phyloP scores from a whole-genome alignment of 2,329 filamentous ascomycete species.

The Pseudopithomyces maydicus region DNA sequence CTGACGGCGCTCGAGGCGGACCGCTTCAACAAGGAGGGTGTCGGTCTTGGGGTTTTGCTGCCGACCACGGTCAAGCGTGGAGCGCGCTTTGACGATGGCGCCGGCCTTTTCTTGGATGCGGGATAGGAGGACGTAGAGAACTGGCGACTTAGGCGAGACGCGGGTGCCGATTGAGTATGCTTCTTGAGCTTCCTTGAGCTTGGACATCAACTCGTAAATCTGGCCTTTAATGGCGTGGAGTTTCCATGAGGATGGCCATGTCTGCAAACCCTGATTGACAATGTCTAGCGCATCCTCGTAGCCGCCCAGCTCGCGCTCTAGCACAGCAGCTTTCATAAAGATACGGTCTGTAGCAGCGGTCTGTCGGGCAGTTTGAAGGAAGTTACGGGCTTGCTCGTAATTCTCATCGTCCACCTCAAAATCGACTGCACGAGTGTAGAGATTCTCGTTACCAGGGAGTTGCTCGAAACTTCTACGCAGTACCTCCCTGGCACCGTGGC shows the following conservation, averaged over 20 bases:
- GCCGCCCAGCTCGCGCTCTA: constrained; percentile 84
- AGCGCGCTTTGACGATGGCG: constrained; percentile 87
- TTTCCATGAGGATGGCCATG: constrained; percentile 85
- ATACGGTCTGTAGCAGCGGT: constrained; percentile 94
- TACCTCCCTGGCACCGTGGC: constrained; percentile 84
- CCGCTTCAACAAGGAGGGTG: constrained; percentile 89
- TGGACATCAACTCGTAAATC: constrained; percentile 85
- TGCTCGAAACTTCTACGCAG: constrained; percentile 90
- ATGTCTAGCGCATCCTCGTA: constrained; percentile 83
- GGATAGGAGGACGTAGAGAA: constrained; percentile 87
- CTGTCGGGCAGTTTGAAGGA: constrained; percentile 80
- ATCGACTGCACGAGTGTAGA: constrained; percentile 95
- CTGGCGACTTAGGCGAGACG: constrained; percentile 80
- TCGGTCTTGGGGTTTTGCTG: constrained; percentile 84
- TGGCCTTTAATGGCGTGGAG: constrained; percentile 99
- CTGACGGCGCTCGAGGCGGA: constrained; percentile 87
- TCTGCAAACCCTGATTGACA: constrained; percentile 81
- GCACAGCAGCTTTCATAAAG: constrained; percentile 95
- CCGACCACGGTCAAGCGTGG: constrained; percentile 87
- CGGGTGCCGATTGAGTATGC: constrained; percentile 88
- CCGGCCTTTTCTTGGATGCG: constrained; percentile 86
- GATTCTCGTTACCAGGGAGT: constrained; percentile 96
- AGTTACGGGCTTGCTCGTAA: constrained; percentile 77
- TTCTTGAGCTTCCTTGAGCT: constrained; percentile 83
- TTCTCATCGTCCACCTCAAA: constrained; percentile 90